phyloP scores from a whole-genome alignment of 306 rosid species.

The Prunus padus region DNA sequence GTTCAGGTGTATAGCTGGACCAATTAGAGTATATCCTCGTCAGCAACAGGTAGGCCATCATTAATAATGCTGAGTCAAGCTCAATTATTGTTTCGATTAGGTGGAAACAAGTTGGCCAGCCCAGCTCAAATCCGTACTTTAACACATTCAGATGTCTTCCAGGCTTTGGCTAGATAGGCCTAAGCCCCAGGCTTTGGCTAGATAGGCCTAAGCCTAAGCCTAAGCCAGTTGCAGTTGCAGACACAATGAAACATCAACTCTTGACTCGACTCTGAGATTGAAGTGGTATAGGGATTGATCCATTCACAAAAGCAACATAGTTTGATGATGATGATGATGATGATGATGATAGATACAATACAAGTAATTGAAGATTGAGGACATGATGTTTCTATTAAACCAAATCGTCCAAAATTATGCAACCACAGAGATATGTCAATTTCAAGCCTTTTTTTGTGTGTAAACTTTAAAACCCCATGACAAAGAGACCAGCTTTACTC shows the following conservation, averaged over 20 bases:
- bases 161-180: no score
- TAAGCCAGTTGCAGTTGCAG: neutral
- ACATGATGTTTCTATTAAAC: slow-evolving; percentile 42
- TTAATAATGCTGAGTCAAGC: neutral
- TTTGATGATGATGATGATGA: neutral
- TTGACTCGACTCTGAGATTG: neutral
- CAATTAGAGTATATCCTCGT: neutral
- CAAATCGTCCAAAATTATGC: slow-evolving; percentile 33
- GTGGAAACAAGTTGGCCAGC: neutral
- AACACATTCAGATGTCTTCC: no score
- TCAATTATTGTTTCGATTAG: neutral
- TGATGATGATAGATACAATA: slow-evolving; percentile 17
- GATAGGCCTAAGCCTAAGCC: no score
- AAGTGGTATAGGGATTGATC: neutral
- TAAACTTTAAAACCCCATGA: slow-evolving; percentile 31
- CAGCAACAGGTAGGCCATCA: slow-evolving; percentile 7
- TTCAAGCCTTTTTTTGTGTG: slow-evolving; percentile 21
- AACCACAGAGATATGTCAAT: slow-evolving; percentile 27
- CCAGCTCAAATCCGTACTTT: neutral
- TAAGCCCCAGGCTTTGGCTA: no score
- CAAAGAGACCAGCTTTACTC: slow-evolving; percentile 34
- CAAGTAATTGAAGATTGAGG: slow-evolving; percentile 21
- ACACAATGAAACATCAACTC: neutral
- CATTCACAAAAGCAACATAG: slow-evolving; percentile 12
- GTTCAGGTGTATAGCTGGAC: neutral